Evolutionary conservation across 1,139 yeast species (phyloP), one percentile per base, ranked within the genome.

Genomic region (Taiozyma sp.): DNA sequence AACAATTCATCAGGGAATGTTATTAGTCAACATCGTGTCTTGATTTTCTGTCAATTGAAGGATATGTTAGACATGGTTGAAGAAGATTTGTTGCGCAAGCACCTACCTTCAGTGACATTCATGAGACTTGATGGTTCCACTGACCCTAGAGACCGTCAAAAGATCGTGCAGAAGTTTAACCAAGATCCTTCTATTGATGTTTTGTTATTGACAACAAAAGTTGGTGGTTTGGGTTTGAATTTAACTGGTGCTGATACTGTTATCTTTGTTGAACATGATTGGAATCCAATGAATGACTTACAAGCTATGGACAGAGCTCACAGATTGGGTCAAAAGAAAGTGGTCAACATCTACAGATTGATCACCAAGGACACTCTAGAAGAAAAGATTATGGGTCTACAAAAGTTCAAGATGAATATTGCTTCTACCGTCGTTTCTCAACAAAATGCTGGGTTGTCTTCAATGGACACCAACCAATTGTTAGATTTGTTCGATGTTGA

Each of bases 241-340:
- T 76, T 95, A 67, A 95, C 99, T 0, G 99, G 99, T 56, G 99
- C 99, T 0, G 99, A 95, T 66, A 95, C 99, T 0, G 99, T 95
- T 47, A 93, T 95, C 14, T 95, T 95, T 71, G 96, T 95, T 41
- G 99, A 95, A 65, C 99, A 95, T 65, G 99, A 95, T 68, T 95
- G 99, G 99, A 95, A 95, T 66, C 99, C 99, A 26, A 95, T 95
- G 99, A 93, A 90, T 65, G 99, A 95, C 73, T 75, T 95, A 54
- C 99, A 95, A 68, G 99, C 99, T 0, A 95, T 95, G 99, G 99
- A 95, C 67, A 79, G 99, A 64, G 99, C 99, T 0, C 99, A 95
- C 69, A 79, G 99, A 68, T 81, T 95, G 59, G 99, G 99, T 5
- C 99, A 95, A 70, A 90, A 90, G 73, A 93, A 91, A 66, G 97